Percentiles rank a stretch among this genome's conserved stretches.
Conservation (phyloP, 2,329 filamentous ascomycete species). For the Emericellopsis cladophorae region DNA sequence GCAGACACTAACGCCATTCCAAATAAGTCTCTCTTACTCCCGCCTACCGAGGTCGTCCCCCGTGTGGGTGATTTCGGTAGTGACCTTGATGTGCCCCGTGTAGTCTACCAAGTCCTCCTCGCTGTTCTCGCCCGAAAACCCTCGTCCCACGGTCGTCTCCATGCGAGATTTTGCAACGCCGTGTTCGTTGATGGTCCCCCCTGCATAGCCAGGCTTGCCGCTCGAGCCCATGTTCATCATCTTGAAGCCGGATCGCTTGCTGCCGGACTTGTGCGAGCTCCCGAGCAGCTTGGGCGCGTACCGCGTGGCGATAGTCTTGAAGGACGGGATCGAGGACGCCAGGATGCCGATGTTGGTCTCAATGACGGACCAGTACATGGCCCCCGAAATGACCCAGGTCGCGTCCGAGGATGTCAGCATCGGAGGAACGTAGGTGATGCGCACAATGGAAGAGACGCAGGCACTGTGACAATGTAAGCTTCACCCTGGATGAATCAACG, state of each 20-base stretch:
- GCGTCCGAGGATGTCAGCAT: conserved; percentile 23
- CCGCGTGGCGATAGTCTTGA: conserved; percentile 8
- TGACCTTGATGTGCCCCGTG: neutral
- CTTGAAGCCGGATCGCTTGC: neutral
- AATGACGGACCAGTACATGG: conserved; percentile 27
- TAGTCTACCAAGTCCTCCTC: neutral
- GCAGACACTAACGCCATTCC: too few species aligned
- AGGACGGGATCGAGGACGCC: conserved; percentile 20
- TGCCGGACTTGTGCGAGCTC: neutral
- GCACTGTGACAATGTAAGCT: conserved; percentile 14
- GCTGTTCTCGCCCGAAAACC: neutral
- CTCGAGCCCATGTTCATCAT: neutral
- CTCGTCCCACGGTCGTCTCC: neutral
- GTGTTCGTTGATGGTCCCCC: neutral
- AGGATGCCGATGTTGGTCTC: conserved; percentile 22
- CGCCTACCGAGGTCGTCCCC: neutral
- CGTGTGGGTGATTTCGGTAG: neutral
- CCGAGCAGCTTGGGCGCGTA: conserved; percentile 4
- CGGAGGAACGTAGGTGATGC: conserved; percentile 28
- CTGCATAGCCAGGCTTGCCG: neutral
- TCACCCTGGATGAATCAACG: neutral
- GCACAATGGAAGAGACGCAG: conserved; percentile 30
- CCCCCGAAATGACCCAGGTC: conserved; percentile 19
- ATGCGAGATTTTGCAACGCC: neutral
- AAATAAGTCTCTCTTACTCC: too few species aligned